These are phyloP conservation scores for Petunia hybrid DNA, from an alignment of 305 asterid genomes.

Conservation along the genomic window DNA sequence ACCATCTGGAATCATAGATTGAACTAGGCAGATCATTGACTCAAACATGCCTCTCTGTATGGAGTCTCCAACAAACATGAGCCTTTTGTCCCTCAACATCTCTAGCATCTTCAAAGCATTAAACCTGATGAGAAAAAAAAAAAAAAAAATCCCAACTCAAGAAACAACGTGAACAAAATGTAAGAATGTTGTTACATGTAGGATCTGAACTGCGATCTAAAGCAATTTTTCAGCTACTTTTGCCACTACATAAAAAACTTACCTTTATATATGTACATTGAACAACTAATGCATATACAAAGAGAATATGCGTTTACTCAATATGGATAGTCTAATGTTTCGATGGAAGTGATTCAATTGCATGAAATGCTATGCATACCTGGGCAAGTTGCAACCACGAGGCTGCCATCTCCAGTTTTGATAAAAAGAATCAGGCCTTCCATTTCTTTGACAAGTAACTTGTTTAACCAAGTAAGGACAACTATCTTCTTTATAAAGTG, in stretches of 20 bases:
- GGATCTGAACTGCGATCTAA: not conserved
- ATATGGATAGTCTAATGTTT: too few relatives aligned
- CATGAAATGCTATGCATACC: conserved; percentile 44
- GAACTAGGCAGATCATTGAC: conserved; percentile 89
- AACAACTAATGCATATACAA: too few relatives aligned
- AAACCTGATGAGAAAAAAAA: conserved; percentile 54
- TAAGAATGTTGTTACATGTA: not conserved
- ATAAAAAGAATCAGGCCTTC: conserved; percentile 66
- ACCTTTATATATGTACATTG: too few relatives aligned
- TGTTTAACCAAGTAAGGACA: conserved; percentile 51
- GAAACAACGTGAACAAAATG: too few relatives aligned
- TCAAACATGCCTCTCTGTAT: conserved; percentile 96
- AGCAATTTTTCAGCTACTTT: not conserved
- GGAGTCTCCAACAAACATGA: conserved; percentile 93
- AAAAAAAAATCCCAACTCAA: not conserved
- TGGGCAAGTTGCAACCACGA: conserved; percentile 73
- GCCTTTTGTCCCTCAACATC: conserved; percentile 82
- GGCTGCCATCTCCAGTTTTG: conserved; percentile 98
- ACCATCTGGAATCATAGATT: conserved; percentile 64
- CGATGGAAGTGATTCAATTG: too few relatives aligned
- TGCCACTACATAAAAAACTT: too few relatives aligned
- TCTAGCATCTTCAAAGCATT: conserved; percentile 79
- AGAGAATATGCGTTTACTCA: too few relatives aligned
- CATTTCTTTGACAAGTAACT: conserved; percentile 37
- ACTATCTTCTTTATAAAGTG: conserved; percentile 69